Evolutionary conservation across 495 filamentous ascomycete genomes (phyloP).

Genomic region (Hypomontagnella monticulosa): DNA sequence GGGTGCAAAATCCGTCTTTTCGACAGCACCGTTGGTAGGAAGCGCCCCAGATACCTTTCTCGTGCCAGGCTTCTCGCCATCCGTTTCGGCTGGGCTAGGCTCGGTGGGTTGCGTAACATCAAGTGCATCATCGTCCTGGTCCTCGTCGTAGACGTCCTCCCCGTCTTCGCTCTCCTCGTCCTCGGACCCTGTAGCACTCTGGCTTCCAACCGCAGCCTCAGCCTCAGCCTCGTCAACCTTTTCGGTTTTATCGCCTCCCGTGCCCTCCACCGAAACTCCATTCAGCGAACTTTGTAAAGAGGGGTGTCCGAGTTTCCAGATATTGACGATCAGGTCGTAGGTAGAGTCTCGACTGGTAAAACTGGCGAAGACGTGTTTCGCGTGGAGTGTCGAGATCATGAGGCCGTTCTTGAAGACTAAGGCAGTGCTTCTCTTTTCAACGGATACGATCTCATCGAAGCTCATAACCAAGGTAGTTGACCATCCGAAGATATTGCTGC

Average conservation of each 20-base stretch:
- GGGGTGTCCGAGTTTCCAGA: slow-evolving; percentile 97
- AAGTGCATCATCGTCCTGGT: slow-evolving; percentile 70
- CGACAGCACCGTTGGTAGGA: slow-evolving; percentile 56
- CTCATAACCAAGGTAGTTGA: slow-evolving; percentile 96
- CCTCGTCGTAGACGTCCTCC: slow-evolving; percentile 77
- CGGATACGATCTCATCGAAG: slow-evolving; percentile 95
- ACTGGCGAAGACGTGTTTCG: slow-evolving; percentile 94
- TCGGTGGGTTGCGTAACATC: slow-evolving; percentile 69
- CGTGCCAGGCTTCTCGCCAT: slow-evolving; percentile 64
- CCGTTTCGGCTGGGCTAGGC: slow-evolving; percentile 69
- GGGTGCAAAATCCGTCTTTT: slow-evolving; percentile 61
- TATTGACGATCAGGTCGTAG: slow-evolving; percentile 95
- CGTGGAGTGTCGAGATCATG: slow-evolving; percentile 94
- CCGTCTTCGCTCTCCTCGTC: slow-evolving; percentile 71
- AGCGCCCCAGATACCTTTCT: slow-evolving; percentile 75
- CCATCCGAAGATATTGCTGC: slow-evolving; percentile 98
- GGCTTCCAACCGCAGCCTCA: slow-evolving; percentile 48
- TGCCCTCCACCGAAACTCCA: slow-evolving; percentile 80
- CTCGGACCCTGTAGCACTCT: slow-evolving; percentile 64
- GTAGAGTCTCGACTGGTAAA: slow-evolving; percentile 94
- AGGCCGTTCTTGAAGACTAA: slow-evolving; percentile 98
- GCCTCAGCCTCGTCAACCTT: slow-evolving; percentile 68
- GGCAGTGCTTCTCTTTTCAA: slow-evolving; percentile 96
- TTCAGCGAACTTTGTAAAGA: slow-evolving; percentile 87
- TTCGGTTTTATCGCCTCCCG: slow-evolving; percentile 88